Percentiles rank a stretch among this genome's conserved stretches.
Evolutionary conservation across 805 yeast species (phyloP).

Genomic region (Lachancea sp.): DNA sequence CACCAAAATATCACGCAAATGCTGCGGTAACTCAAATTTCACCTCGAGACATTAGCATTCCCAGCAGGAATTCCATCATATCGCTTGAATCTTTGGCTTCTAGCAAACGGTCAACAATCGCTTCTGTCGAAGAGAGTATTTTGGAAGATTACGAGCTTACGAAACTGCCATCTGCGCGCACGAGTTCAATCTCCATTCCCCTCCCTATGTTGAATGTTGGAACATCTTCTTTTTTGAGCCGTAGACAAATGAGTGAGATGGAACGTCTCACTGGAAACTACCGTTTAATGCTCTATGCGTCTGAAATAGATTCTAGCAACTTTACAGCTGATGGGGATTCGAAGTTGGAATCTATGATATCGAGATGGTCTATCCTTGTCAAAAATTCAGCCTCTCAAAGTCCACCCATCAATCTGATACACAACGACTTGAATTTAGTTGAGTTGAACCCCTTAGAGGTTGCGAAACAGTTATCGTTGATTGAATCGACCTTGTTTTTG

Average conservation of each 20-base stretch:
- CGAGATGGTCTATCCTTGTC: slow-evolving; percentile 39
- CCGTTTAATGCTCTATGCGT: slow-evolving; percentile 40
- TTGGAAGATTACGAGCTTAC: slow-evolving; percentile 56
- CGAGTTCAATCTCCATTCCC: slow-evolving; percentile 37
- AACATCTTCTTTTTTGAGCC: slow-evolving; percentile 34
- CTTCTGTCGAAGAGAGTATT: slow-evolving; percentile 40
- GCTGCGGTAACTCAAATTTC: slow-evolving; percentile 39
- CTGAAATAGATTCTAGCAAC: slow-evolving; percentile 1
- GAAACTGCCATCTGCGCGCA: slow-evolving; percentile 36
- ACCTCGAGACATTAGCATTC: slow-evolving; percentile 40
- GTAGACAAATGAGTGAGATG: slow-evolving; percentile 31
- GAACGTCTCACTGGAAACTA: slow-evolving; percentile 48
- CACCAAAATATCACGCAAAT: slow-evolving; percentile 38
- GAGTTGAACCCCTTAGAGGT: slow-evolving; percentile 64
- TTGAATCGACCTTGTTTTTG: slow-evolving; percentile 63
- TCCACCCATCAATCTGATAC: slow-evolving; percentile 11
- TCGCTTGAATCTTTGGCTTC: slow-evolving; percentile 25
- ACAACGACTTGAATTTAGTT: slow-evolving; percentile 19
- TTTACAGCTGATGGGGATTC: neutral
- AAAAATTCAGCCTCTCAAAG: neutral
- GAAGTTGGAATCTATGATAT: slow-evolving; percentile 39
- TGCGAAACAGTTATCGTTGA: slow-evolving; percentile 69
- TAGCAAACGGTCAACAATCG: slow-evolving; percentile 24
- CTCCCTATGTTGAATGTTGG: slow-evolving; percentile 29
- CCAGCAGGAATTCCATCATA: slow-evolving; percentile 26